Base-by-base conservation (phyloP, 345 rosid genomes). In the Noccaea caerulescens region DNA sequence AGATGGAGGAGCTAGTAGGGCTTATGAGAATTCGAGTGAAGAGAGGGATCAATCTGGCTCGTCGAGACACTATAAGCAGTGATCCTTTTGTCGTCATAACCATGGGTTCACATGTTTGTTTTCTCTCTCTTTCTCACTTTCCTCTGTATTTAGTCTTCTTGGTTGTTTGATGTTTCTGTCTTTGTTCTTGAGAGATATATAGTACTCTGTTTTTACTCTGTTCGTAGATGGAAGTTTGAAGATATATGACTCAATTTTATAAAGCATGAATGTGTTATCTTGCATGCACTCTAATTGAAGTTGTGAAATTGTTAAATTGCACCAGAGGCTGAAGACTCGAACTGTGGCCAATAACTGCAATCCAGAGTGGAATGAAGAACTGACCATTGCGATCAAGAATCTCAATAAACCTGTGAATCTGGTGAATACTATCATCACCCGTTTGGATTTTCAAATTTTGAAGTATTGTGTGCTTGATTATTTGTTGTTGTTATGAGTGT, bases 281-380 rank as follows among this genome's bases (percentile, higher is more conserved):
- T 73, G 23, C 62, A 51, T 60, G 41, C 4, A 20, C 27, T 43
- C 20, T 61, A n/a, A 45, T 10, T 5, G 1, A 37, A 49, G n/a
- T 50, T 27, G 30, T 27, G 30, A 3, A 3, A 27, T 27, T 20
- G 36, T 39, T 59, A 23, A 54, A 62, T 62, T 62, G 60, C 51
- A 62, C 74, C 97, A 87, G 96, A 89, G 68, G 47, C 49, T 87
- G 79, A 88, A 87, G 82, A 82, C 88, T 12, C 85, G 83, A 0
- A 83, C 88, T 38, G 80, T 91, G 16, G 83, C 82, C 32, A 80
- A 80, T 11, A 81, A 76, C 77, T 84, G 93, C 74, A 89, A 94
- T 73, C 99, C 99, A 0, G 86, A 77, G 63, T 91, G 98, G 98
- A 83, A 91, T 10, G 93, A 89, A 30, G 95, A 89, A 43, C 58